A percentile compares a stretch with the other conserved stretches of the same genome.
These are phyloP conservation scores for Exophiala dermatitidis DNA, from an alignment of 2,329 filamentous ascomycete genomes.

Conservation along the genomic window DNA sequence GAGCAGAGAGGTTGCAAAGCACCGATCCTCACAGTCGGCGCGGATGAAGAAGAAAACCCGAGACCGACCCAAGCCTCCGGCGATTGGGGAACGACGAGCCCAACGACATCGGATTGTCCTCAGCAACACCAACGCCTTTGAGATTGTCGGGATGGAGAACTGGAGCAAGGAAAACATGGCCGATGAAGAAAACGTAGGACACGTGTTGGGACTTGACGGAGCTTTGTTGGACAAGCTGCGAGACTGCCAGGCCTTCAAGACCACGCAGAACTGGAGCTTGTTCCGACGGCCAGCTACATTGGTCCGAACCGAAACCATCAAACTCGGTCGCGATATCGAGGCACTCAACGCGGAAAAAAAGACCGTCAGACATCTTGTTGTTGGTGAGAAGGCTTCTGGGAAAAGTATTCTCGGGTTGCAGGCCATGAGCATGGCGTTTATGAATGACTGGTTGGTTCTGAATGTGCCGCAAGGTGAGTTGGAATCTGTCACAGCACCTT, in stretches of 20 bases:
- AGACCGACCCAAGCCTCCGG: conserved; percentile 50
- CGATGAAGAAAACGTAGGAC: conserved; percentile 52
- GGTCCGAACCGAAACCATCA: conserved; percentile 68
- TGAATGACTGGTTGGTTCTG: conserved; percentile 83
- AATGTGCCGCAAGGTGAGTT: conserved; percentile 76
- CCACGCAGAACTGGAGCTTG: conserved; percentile 76
- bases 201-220: conserved; percentile 60
- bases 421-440: conserved; percentile 69
- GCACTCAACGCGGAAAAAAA: conserved; percentile 42
- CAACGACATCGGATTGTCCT: conserved; percentile 82
- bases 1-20: not conserved
- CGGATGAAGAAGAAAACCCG: conserved; percentile 41
- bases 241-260: conserved; percentile 83
- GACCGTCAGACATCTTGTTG: conserved; percentile 55
- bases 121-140: conserved; percentile 86
- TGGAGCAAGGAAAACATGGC: conserved; percentile 52
- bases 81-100: conserved; percentile 75
- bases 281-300: conserved; percentile 77
- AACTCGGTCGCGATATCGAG: conserved; percentile 59
- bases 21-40: conserved; percentile 32
- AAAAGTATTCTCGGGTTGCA: conserved; percentile 85
- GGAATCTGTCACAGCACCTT: conserved; percentile 17
- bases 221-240: conserved; percentile 70
- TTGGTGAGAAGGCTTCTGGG: conserved; percentile 66
- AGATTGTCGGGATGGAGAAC: conserved; percentile 60